Percentiles rank a stretch among this genome's conserved stretches.
Conservation (phyloP, 2,329 filamentous ascomycete species). For the Cordyceps cicadae region DNA sequence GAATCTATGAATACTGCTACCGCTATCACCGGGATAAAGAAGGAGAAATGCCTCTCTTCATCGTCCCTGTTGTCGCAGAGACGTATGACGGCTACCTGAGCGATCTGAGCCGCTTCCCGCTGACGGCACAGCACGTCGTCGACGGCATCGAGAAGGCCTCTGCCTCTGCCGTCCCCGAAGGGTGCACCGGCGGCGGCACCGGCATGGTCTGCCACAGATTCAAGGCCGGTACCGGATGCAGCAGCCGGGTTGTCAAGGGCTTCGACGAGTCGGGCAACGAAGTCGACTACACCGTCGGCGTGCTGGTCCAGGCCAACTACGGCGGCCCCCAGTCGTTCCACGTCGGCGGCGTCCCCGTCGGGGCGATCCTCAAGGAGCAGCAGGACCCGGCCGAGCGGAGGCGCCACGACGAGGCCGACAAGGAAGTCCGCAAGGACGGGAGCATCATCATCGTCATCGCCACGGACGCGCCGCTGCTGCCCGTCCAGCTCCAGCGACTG, state of each 20-base stretch:
- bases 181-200: slow-evolving; percentile 58
- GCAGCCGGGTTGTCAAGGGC: slow-evolving; percentile 47
- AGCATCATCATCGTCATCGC: slow-evolving; percentile 27
- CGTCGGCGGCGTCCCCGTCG: slow-evolving; percentile 54
- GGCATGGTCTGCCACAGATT: slow-evolving; percentile 60
- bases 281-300: slow-evolving; percentile 49
- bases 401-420: slow-evolving; percentile 13
- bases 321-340: slow-evolving; percentile 47
- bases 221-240: slow-evolving; percentile 59
- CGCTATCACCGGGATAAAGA: slow-evolving; percentile 34
- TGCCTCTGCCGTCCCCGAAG: slow-evolving; percentile 47
- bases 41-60: slow-evolving; percentile 41
- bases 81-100: slow-evolving; percentile 57
- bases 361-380: slow-evolving; percentile 44
- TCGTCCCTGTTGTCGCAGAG: slow-evolving; percentile 52
- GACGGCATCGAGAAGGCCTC: slow-evolving; percentile 43
- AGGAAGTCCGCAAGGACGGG: slow-evolving; percentile 26
- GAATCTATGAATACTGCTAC: slow-evolving; percentile 48
- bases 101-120: slow-evolving; percentile 46
- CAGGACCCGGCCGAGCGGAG: slow-evolving; percentile 15
- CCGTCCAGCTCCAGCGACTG: slow-evolving; percentile 34
- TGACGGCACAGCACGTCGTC: slow-evolving; percentile 46
- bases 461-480: slow-evolving; percentile 25
- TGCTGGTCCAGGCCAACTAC: slow-evolving; percentile 59
- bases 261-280: slow-evolving; percentile 23